Base-by-base conservation (phyloP, 1,284 basidiomycete genomes). In the Austroboletus novae-zelandiae region DNA sequence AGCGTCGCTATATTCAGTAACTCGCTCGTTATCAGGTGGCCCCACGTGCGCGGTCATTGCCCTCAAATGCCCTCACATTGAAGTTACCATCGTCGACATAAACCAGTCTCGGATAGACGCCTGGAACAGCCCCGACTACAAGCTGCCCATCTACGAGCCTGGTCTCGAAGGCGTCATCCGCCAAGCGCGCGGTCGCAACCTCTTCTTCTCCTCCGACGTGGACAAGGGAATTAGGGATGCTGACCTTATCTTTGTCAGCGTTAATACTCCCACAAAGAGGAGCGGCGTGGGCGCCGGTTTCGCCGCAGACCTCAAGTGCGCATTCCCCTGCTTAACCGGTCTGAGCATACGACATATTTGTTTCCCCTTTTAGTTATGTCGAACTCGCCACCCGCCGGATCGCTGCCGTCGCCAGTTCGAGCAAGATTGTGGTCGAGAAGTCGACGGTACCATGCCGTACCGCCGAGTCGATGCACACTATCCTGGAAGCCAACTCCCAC, bases 381-480 rank as follows among this genome's bases (percentile, higher is more conserved):
- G 96, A 99, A 69, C 83, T 90, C 27, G 96, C 95, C 39, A 98
- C 97, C 36, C 92, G 96, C 58, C 90, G 90, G 59, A 99, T 99
- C 61, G 96, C 97, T 40, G 83, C 84, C 47, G 89, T 98, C 51
- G 91, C 97, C 34, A 89, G 78, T 34, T 84, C 90, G 8, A 90
- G 85, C 70, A 99, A 99, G 79, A 99, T 99, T 65, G 96, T 99
- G 57, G 95, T 99, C 51, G 97, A 99, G 69, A 99, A 99, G 74
- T 99, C 96, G 17, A 99, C 96, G 4, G 96, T 99, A 27, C 96
- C 96, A 34, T 98, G 95, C 76, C 86, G 96, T 57, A 99, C 96
- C 9, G 96, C 96, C 53, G 92, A 97, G 70, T 96, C 94, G 25
- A 99, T 99, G 96, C 90, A 95, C 63, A 96, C 92, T 52, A 98